These are phyloP conservation scores for Chrysanthemum lavandulifolium DNA, from an alignment of 129 eudicot species.

Conservation along the genomic window DNA sequence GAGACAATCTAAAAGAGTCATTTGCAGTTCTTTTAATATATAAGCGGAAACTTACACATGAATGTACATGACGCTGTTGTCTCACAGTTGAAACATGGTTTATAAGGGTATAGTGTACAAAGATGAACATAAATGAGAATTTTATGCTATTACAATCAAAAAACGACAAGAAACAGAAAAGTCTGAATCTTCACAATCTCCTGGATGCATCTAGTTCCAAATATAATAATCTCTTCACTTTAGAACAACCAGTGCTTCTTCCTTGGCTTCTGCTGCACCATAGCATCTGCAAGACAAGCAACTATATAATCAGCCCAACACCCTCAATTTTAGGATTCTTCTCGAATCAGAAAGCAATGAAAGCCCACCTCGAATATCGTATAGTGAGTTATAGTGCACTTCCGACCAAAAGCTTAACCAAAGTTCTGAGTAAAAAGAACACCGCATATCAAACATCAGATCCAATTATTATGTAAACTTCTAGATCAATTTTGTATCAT, in stretches of 20 bases:
- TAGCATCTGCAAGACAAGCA: conserved; percentile 46
- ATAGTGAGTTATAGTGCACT: conserved; percentile 85
- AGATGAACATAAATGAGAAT: conserved; percentile 9
- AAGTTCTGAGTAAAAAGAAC: conserved; percentile 41
- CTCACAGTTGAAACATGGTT: conserved; percentile 8
- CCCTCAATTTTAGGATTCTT: conserved; percentile 2
- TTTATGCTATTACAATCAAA: conserved; percentile 18
- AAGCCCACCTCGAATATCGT: conserved; percentile 57
- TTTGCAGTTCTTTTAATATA: conserved; percentile 8
- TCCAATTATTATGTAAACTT: neutral
- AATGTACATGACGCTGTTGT: conserved; percentile 19
- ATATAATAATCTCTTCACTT: conserved; percentile 11
- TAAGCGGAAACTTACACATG: conserved; percentile 19
- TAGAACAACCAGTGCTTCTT: conserved; percentile 79
- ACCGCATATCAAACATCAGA: neutral
- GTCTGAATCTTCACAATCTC: too few species aligned
- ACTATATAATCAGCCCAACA: conserved; percentile 10
- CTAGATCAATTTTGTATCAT: neutral
- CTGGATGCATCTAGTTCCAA: neutral
- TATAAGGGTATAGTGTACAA: conserved; percentile 7
- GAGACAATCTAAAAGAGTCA: neutral
- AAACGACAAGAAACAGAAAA: neutral
- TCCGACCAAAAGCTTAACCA: conserved; percentile 94
- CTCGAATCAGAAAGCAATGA: neutral
- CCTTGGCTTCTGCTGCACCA: conserved; percentile 58